phyloP scores from a whole-genome alignment of 2,329 filamentous ascomycete species.

The Penicillium sp. region DNA sequence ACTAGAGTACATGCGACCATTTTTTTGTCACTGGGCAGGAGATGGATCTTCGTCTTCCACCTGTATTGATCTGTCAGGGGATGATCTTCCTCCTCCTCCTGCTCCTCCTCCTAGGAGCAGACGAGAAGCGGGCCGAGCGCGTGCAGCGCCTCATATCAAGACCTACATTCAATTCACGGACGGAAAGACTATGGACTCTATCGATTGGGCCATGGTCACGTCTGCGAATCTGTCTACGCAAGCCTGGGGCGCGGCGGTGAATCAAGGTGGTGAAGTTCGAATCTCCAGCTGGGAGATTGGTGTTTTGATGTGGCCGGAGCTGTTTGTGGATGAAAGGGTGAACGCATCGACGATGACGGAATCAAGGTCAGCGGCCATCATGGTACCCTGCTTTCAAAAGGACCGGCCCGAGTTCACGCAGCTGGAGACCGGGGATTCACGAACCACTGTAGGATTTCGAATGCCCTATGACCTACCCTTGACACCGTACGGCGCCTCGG shows the following conservation, averaged over 20 bases:
- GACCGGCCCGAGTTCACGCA: constrained; percentile 46
- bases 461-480: constrained; percentile 81
- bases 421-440: constrained; percentile 1
- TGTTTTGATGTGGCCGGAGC: constrained; percentile 71
- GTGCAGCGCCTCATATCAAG: constrained; percentile 82
- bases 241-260: constrained; percentile 69
- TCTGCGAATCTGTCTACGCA: constrained; percentile 90
- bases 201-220: constrained; percentile 82
- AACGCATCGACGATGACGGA: neutral
- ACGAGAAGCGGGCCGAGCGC: constrained; percentile 54
- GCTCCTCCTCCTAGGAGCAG: neutral
- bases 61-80: constrained; percentile 9
- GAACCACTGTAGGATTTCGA: constrained; percentile 58
- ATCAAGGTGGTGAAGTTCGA: constrained; percentile 55
- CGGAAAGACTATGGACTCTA: constrained; percentile 33
- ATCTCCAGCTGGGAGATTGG: constrained; percentile 80
- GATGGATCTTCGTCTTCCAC: constrained; percentile 34
- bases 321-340: constrained; percentile 32
- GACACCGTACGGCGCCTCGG: constrained; percentile 54
- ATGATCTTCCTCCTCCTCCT: neutral
- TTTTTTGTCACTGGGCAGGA: constrained; percentile 71
- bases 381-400: constrained; percentile 63
- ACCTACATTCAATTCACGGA: constrained; percentile 67
- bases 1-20: constrained; percentile 62
- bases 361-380: constrained; percentile 45